Percentiles rank a stretch among this genome's conserved stretches.
Conservation (phyloP, 345 rosid species). For the Moricandia moricandioides region DNA sequence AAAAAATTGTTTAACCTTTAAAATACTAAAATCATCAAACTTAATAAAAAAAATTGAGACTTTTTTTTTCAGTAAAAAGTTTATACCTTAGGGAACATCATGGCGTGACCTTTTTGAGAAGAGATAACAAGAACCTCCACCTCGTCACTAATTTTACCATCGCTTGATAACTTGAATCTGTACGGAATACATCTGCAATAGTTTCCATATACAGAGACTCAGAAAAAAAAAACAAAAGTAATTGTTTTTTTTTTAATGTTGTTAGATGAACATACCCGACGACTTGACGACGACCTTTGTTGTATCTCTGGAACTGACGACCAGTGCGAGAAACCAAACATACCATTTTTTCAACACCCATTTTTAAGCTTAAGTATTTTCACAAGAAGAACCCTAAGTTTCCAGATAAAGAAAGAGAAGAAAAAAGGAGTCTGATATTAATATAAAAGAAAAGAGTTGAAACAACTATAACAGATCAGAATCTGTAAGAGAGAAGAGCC, state of each 20-base stretch:
- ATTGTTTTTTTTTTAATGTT: background rate
- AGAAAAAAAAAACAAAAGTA: background rate
- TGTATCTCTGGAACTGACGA: slow-evolving; percentile 73
- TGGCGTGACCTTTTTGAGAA: slow-evolving; percentile 73
- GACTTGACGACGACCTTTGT: slow-evolving; percentile 83
- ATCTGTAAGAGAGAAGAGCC: slow-evolving; percentile 14
- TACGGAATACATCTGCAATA: slow-evolving; percentile 82
- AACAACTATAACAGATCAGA: slow-evolving; percentile 23
- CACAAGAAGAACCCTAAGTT: slow-evolving; percentile 10
- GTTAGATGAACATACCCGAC: slow-evolving; percentile 58
- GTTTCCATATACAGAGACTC: background rate
- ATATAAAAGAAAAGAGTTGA: slow-evolving; percentile 6
- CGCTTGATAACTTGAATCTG: slow-evolving; percentile 45
- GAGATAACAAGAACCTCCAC: slow-evolving; percentile 75
- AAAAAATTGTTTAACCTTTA: background rate
- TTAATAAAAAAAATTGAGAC: background rate
- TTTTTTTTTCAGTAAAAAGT: background rate
- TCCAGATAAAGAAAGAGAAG: background rate
- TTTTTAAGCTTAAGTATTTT: background rate
- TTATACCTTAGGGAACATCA: slow-evolving; percentile 83
- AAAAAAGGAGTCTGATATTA: background rate
- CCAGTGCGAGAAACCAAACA: slow-evolving; percentile 75
- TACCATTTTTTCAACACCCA: slow-evolving; percentile 41
- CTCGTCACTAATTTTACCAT: slow-evolving; percentile 47
- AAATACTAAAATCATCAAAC: background rate